Base-by-base conservation (phyloP, 139 green algal species). In the Chlorella sorokiniana region DNA sequence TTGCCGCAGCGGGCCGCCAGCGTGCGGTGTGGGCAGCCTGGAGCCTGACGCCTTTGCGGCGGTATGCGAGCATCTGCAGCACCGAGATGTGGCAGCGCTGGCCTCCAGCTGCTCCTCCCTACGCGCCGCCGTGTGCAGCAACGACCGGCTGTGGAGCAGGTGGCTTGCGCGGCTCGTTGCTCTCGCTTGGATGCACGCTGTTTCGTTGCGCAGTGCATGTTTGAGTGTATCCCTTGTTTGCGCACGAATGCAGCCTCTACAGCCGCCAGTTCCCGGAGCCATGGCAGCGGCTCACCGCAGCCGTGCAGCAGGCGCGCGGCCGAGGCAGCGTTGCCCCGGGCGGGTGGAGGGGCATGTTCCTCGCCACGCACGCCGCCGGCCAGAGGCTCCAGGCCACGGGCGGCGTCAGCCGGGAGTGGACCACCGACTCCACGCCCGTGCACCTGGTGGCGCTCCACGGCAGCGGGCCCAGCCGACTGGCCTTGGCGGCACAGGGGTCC, bases 181-280 rank as follows among this genome's bases (percentile, higher is more conserved):
- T 59, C 48, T 25, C 11, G 48, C 48, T n/a, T n/a, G n/a, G n/a
- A n/a, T n/a, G n/a, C 48, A 59, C 11, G 14, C 48, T 59, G 48
- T 11, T 59, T 59, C 16, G 48, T 11, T 11, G 11, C 48, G 48
- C 48, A 59, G 14, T 59, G n/a, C n/a, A n/a, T n/a, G n/a, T n/a
- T n/a, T n/a, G n/a, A n/a, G n/a, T n/a, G n/a, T n/a, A n/a, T n/a
- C n/a, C n/a, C n/a, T n/a, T n/a, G n/a, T n/a, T n/a, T n/a, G n/a
- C n/a, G n/a, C n/a, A n/a, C n/a, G n/a, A 11, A 16, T 59, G 48
- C 48, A n/a, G 56, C 56, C 71, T 78, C 1, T 78, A 51, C 51
- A 65, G 54, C 51, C 71, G 52, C 51, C 71, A 78, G 51, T 78
- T 78, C 33, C 71, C 71, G 4, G n/a, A 67, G 71, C 71, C 71